Percentiles rank a stretch among this genome's conserved stretches.
Evolutionary conservation across 257 asterid species (phyloP).

Genomic region (Lavandula angustifolia): DNA sequence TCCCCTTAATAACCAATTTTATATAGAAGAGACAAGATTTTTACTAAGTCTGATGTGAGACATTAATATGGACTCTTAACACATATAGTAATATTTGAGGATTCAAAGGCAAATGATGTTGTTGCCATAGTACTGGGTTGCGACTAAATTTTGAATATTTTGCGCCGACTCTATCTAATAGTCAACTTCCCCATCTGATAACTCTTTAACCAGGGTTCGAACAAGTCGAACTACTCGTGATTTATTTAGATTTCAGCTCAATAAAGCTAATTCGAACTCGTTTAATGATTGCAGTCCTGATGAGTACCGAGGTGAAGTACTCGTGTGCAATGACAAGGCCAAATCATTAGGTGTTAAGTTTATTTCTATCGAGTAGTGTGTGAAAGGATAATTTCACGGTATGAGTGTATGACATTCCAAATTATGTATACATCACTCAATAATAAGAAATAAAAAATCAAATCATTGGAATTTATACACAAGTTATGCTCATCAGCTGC

Average conservation of each 20-base stretch:
- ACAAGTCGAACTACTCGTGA: too few relatives aligned
- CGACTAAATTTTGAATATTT: neutral
- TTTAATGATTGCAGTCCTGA: too few relatives aligned
- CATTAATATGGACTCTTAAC: too few relatives aligned
- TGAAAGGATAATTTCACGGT: constrained; percentile 34
- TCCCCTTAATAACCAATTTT: too few relatives aligned
- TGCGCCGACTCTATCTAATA: constrained; percentile 34
- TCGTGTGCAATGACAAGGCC: constrained; percentile 42
- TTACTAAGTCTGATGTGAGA: too few relatives aligned
- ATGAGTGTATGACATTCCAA: too few relatives aligned
- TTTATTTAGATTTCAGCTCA: too few relatives aligned
- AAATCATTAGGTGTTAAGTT: constrained; percentile 45
- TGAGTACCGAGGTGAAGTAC: too few relatives aligned
- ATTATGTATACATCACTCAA: neutral
- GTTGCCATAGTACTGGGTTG: neutral
- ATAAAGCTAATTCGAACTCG: too few relatives aligned
- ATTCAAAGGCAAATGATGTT: constrained; percentile 42
- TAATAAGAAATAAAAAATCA: neutral
- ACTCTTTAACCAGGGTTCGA: too few relatives aligned
- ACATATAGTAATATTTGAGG: constrained; percentile 46
- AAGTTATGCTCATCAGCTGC: neutral
- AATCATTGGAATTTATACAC: neutral
- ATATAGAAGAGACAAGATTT: too few relatives aligned
- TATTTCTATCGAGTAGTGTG: constrained; percentile 40
- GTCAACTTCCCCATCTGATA: constrained; percentile 27